phyloP scores from a whole-genome alignment of 495 filamentous ascomycete genomes.

The Penicillium atrosanguineum region DNA sequence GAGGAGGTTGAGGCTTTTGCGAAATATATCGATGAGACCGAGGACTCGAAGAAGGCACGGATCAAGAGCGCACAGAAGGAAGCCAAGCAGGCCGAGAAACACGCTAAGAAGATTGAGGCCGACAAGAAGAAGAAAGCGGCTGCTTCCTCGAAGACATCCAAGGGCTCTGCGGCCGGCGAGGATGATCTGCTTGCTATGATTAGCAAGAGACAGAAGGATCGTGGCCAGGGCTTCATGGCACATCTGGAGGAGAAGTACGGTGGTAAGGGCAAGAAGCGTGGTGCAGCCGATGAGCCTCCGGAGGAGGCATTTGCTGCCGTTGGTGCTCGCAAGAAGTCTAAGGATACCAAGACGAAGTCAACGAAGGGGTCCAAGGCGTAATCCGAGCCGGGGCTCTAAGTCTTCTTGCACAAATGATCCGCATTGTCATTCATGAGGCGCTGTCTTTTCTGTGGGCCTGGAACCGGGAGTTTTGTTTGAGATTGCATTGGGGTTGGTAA shows the following conservation, averaged over 20 bases:
- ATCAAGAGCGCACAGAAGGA: slow-evolving; percentile 63
- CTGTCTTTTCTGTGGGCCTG: slow-evolving; percentile 1
- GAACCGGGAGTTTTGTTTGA: slow-evolving; percentile 9
- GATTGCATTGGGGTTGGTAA: slow-evolving; percentile 8
- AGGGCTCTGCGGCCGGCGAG: slow-evolving; percentile 9
- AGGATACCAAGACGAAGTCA: slow-evolving; percentile 12
- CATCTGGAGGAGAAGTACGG: slow-evolving; percentile 29
- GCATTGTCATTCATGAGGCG: not conserved
- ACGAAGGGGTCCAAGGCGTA: slow-evolving; percentile 13
- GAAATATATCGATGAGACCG: slow-evolving; percentile 68
- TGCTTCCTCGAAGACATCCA: slow-evolving; percentile 34
- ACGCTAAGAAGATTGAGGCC: slow-evolving; percentile 67
- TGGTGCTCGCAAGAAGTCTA: slow-evolving; percentile 24
- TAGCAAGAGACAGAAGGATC: slow-evolving; percentile 25
- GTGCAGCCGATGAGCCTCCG: slow-evolving; percentile 25
- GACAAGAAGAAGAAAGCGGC: slow-evolving; percentile 50
- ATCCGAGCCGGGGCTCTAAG: not conserved
- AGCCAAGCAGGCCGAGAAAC: slow-evolving; percentile 65
- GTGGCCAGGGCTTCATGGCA: slow-evolving; percentile 24
- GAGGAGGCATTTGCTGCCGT: slow-evolving; percentile 36
- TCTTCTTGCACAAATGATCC: not conserved
- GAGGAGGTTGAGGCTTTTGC: slow-evolving; percentile 62
- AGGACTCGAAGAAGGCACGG: slow-evolving; percentile 60
- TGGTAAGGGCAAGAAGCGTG: slow-evolving; percentile 26
- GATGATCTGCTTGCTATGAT: slow-evolving; percentile 27